Evolutionary conservation across 1,284 basidiomycete genomes (phyloP), one percentile per base, ranked within the genome.

Genomic region (Papiliotrema flavescens): DNA sequence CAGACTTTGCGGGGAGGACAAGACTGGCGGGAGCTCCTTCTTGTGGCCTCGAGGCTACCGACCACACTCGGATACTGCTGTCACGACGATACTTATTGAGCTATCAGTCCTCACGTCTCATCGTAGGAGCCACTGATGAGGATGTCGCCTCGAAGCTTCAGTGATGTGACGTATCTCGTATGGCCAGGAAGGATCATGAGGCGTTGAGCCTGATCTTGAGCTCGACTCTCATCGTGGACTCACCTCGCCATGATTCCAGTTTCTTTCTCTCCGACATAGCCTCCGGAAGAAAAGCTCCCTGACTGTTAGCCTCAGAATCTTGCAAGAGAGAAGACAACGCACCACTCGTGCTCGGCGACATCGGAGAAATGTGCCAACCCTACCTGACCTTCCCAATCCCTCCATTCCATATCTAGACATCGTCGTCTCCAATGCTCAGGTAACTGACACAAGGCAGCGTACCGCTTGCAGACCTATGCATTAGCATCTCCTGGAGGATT

Each of bases 81-180:
- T 28, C n/a, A 46, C 28, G 24, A 24, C 35, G 22, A 14, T 4
- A 19, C 5, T 41, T 1, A 42, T 15, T 15, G 17, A 44, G 47
- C 14, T 32, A 34, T 8, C 13, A 26, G 56, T 45, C 52, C 63
- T 54, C 22, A 70, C 76, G 73, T 77, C 49, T 93, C 90, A 60
- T 94, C 91, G 66, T 93, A 92, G 42, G 86, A 89, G 17, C 90
- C 91, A 60, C 87, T 90, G 59, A 94, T 89, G 37, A 95, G 80
- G 6, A 65, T 71, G 75, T 62, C 71, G 74, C 83, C 89, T 55
- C 85, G 80, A 36, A 94, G 76, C 32, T 90, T 80, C 37, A 95
- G 78, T 0, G 88, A 89, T 0, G 91, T 95, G 61, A 89, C 90
- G 70, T 92, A 94, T 69, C 86, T 89, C 6, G 86, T 89, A 65